phyloP scores from a whole-genome alignment of 1,284 basidiomycete genomes.

The Vanrija pseudolonga region DNA sequence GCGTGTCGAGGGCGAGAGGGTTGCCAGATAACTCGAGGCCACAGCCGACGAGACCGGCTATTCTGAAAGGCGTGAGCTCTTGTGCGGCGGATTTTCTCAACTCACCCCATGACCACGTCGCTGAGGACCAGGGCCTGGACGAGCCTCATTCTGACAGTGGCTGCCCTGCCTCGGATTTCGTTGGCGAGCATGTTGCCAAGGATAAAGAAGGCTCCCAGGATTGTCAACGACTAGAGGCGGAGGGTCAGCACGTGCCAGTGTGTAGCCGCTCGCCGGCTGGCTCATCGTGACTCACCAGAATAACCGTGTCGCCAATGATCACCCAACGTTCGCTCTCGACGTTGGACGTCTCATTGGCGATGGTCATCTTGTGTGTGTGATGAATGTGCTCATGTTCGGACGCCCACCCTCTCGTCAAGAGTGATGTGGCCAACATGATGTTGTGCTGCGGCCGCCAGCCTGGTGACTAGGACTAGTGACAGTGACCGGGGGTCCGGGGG shows the following conservation, averaged over 20 bases:
- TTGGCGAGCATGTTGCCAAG: conserved; percentile 31
- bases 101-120: conserved; percentile 44
- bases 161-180: conserved; percentile 35
- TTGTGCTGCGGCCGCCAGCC: too few species aligned
- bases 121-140: conserved; percentile 46
- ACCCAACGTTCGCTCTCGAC: conserved; percentile 35
- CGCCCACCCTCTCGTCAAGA: too few species aligned
- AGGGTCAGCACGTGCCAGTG: background rate
- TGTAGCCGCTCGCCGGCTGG: background rate
- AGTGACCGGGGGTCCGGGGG: too few species aligned
- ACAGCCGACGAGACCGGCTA: conserved; percentile 35
- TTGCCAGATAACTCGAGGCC: conserved; percentile 22
- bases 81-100: background rate
- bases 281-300: conserved; percentile 29
- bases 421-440: too few species aligned
- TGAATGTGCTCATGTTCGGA: background rate
- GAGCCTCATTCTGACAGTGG: conserved; percentile 44
- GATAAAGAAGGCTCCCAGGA: conserved; percentile 36
- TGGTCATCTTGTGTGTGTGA: background rate
- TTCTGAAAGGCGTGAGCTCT: conserved; percentile 9
- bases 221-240: conserved; percentile 24
- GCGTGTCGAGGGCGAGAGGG: conserved; percentile 24
- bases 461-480: too few species aligned
- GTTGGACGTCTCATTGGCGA: conserved; percentile 5
- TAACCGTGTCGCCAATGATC: conserved; percentile 37